phyloP scores from a whole-genome alignment of 2,329 filamentous ascomycete species.

The Xylariaceae sp. region DNA sequence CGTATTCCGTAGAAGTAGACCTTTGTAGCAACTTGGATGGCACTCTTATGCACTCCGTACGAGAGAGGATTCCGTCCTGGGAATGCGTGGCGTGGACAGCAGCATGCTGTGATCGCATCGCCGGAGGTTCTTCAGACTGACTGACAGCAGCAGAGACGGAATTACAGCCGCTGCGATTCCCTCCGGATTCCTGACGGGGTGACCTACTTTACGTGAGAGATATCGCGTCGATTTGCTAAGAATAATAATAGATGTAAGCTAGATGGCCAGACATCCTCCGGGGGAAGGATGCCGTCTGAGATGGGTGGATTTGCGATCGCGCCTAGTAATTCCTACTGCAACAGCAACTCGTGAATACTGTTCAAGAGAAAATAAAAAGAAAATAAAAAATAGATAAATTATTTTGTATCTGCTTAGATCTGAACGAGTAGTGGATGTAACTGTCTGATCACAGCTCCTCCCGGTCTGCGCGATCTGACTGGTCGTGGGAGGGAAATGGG shows the following conservation, averaged over 20 bases:
- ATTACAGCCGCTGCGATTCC: too few relatives aligned
- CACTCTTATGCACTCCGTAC: not conserved
- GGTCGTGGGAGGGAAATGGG: constrained; percentile 3
- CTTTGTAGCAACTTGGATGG: not conserved
- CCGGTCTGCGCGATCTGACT: constrained; percentile 12
- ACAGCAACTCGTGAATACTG: not conserved
- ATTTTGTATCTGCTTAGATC: not conserved
- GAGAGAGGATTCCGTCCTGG: not conserved
- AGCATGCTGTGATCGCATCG: not conserved
- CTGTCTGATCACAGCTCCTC: constrained; percentile 9
- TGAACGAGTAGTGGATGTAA: constrained; percentile 9
- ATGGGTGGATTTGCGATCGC: not conserved
- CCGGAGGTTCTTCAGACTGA: not conserved
- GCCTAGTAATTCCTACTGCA: not conserved
- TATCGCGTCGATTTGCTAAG: not conserved
- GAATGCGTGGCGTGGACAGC: not conserved
- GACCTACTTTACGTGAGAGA: too few relatives aligned
- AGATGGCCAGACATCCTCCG: constrained; percentile 1
- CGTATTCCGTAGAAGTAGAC: too few relatives aligned
- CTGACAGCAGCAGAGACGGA: too few relatives aligned
- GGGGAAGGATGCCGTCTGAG: not conserved
- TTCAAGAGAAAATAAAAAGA: not conserved
- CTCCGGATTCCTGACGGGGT: too few relatives aligned
- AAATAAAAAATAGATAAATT: too few relatives aligned
- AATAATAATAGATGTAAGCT: not conserved